Base-by-base conservation (phyloP, 169 alveolate genomes). In the Cryptosporidium meleagridis region DNA sequence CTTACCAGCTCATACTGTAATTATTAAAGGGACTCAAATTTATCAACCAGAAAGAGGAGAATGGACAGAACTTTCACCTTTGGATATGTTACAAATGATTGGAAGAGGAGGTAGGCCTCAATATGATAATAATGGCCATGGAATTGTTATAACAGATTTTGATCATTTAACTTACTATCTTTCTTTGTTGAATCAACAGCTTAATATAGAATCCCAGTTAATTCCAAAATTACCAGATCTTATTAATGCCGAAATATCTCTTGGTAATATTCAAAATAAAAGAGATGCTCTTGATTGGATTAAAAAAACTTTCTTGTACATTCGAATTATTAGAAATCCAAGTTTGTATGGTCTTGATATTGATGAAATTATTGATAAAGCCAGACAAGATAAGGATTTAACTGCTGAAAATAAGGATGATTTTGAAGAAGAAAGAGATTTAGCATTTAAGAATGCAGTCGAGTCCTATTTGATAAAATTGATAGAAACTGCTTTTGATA, bases 51-150 rank as follows among this genome's bases (percentile, higher is more conserved):
- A 97, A 89, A 94, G 95, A 91, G 99, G 99, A 12, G 95, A 96
- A 75, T 98, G 99, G 99, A 95, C 96, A 18, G 99, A 99, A 92
- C 92, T 99, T 69, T 95, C 99, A 26, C 98, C 99, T n/a, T 94
- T 98, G 95, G 99, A 98, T 93, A 96, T 99, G 72, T 92, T 97
- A 73, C 99, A 99, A 93, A 99, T 99, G 99, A 96, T 99, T 94
- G 99, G 99, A 8, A 94, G 99, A 73, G 99, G 99, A 2, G 99
- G 99, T 4, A 94, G 99, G 62, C 99, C 99, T 0, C 99, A 97
- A 86, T 98, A 95, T 93, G 99, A 99, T 96, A 97, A 95, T 53
- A 93, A 94, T 33, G 99, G 99, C 26, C 99, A 98, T 91, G 99
- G 99, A 65, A 97, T 98, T 70, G 95, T 99, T 45, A 97, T 99